Evolutionary conservation across 768 basidiomycete species (phyloP).

Genomic region (Phylloporus arenicola): DNA sequence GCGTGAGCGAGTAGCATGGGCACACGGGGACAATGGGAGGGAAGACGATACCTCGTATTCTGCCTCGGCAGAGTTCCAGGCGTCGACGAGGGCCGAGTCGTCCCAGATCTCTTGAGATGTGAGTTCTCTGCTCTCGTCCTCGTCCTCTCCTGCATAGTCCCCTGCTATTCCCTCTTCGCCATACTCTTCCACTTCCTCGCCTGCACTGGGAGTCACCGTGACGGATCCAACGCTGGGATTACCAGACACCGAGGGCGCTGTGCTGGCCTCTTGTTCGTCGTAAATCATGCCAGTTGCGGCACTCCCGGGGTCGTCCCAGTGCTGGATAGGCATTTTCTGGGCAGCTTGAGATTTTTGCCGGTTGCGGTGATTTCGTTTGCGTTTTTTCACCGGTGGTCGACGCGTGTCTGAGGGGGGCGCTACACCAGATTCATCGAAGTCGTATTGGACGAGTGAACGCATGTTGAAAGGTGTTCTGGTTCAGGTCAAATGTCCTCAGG

Average conservation of each 20-base stretch:
- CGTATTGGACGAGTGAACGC: conserved; percentile 28
- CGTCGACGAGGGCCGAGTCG: conserved; percentile 74
- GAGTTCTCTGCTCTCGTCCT: conserved; percentile 56
- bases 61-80: conserved; percentile 82
- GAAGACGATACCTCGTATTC: conserved; percentile 58
- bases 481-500: too few species aligned
- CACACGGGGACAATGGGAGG: not conserved
- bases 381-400: conserved; percentile 49
- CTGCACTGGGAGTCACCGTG: not conserved
- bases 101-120: conserved; percentile 81
- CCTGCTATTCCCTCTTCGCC: conserved; percentile 16
- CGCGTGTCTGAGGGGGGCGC: not conserved
- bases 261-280: conserved; percentile 21
- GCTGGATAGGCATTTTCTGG: conserved; percentile 26
- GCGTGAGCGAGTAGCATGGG: not conserved
- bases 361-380: conserved; percentile 30
- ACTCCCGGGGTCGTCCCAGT: conserved; percentile 41
- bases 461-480: conserved; percentile 2
- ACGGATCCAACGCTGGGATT: not conserved
- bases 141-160: conserved; percentile 28
- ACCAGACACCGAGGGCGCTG: not conserved
- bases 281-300: conserved; percentile 26
- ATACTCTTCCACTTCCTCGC: conserved; percentile 10
- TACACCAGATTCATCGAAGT: conserved; percentile 19
- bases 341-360: not conserved